Evolutionary conservation across 2,329 filamentous ascomycete species (phyloP).

Genomic region (Trichoderma breve): DNA sequence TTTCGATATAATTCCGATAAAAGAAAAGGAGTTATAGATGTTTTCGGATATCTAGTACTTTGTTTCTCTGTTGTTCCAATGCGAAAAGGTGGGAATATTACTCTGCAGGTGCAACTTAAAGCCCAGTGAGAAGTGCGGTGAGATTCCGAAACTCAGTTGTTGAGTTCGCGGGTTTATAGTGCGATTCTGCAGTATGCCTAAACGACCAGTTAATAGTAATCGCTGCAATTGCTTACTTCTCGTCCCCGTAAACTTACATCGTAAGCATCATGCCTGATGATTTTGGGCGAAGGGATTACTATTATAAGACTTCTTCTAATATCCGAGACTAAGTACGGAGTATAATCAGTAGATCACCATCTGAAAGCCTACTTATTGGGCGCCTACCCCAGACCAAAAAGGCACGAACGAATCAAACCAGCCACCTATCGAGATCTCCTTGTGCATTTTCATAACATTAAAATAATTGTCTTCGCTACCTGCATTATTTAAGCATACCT

Average conservation of each 20-base stretch:
- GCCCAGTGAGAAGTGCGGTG: neutral
- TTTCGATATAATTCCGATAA: too few relatives aligned
- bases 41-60: neutral
- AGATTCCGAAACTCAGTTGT: neutral
- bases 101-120: neutral
- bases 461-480: neutral
- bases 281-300: neutral
- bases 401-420: too few relatives aligned
- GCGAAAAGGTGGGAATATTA: neutral
- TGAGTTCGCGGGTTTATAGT: neutral
- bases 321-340: neutral
- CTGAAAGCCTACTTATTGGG: too few relatives aligned
- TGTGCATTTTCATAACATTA: too few relatives aligned
- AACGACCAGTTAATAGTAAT: neutral
- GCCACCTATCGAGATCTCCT: too few relatives aligned
- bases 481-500: neutral
- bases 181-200: neutral
- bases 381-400: too few relatives aligned
- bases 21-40: too few relatives aligned
- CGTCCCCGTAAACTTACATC: neutral
- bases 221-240: neutral
- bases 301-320: neutral
- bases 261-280: neutral
- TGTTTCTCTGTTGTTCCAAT: neutral
- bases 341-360: too few relatives aligned